Conservation (phyloP, 2,329 filamentous ascomycete genomes). For the Atkinsonella texensis region DNA sequence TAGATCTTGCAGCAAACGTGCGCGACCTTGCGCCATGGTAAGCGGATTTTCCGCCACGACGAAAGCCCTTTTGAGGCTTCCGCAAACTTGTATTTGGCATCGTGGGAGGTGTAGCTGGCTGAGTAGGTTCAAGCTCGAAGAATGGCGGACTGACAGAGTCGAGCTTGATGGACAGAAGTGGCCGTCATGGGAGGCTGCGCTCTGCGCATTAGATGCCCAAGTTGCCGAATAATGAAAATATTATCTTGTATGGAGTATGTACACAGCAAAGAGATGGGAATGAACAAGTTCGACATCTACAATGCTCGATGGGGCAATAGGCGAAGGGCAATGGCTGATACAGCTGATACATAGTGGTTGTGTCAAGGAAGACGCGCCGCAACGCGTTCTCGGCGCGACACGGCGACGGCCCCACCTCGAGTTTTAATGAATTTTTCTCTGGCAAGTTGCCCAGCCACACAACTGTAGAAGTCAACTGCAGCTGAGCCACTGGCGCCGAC, state of each 20-base stretch:
- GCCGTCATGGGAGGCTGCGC: constrained; percentile 10
- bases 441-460: constrained; percentile 8
- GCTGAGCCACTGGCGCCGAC: background rate
- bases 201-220: background rate
- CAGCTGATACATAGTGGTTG: background rate
- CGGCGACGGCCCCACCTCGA: constrained; percentile 11
- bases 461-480: background rate
- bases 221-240: background rate
- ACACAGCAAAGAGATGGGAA: background rate
- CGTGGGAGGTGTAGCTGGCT: background rate
- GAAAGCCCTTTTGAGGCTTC: constrained; percentile 53
- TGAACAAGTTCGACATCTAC: background rate
- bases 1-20: constrained; percentile 68
- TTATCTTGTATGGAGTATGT: background rate
- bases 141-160: constrained; percentile 7
- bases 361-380: constrained; percentile 19
- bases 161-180: constrained; percentile 8
- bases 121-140: constrained; percentile 8
- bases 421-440: constrained; percentile 20
- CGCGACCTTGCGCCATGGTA: constrained; percentile 60
- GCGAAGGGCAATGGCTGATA: background rate
- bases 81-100: constrained; percentile 52
- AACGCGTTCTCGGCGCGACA: constrained; percentile 19
- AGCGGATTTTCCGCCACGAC: constrained; percentile 53
- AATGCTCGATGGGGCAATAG: background rate